Evolutionary conservation across 768 basidiomycete species (phyloP).

Genomic region (Multifurca ochricompacta): DNA sequence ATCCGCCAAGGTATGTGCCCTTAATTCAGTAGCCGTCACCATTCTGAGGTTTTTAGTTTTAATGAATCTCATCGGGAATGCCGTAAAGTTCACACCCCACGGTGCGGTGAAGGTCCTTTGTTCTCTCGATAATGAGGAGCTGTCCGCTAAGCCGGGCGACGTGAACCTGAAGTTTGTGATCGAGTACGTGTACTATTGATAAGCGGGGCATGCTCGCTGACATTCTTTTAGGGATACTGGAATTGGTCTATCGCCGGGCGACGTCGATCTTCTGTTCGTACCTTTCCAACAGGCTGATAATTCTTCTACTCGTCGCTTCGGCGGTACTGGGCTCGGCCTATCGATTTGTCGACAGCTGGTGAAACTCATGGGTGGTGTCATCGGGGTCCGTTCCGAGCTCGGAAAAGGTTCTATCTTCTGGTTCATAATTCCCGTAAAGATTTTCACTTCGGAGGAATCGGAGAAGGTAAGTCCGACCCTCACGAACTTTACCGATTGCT

Average conservation of each 20-base stretch:
- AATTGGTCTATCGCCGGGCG: conserved; percentile 58
- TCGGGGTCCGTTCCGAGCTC: conserved; percentile 60
- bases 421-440: conserved; percentile 64
- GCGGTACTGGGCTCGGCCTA: conserved; percentile 69
- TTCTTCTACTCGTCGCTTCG: conserved; percentile 67
- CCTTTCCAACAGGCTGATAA: conserved; percentile 78
- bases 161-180: conserved; percentile 58
- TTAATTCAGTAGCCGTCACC: not conserved
- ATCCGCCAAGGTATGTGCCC: conserved; percentile 53
- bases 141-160: conserved; percentile 32
- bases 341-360: conserved; percentile 70
- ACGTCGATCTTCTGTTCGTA: conserved; percentile 59
- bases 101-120: conserved; percentile 60
- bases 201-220: not conserved
- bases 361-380: conserved; percentile 68
- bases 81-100: conserved; percentile 61
- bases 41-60: conserved; percentile 36
- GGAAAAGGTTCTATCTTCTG: conserved; percentile 61
- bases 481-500: not conserved
- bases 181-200: conserved; percentile 32
- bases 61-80: conserved; percentile 74
- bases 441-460: conserved; percentile 48
- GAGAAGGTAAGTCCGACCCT: conserved; percentile 35
- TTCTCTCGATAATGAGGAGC: conserved; percentile 38
- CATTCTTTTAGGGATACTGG: conserved; percentile 50